Base-by-base conservation (phyloP, 108 stramenopile genomes). In the Nitzschia sp. region DNA sequence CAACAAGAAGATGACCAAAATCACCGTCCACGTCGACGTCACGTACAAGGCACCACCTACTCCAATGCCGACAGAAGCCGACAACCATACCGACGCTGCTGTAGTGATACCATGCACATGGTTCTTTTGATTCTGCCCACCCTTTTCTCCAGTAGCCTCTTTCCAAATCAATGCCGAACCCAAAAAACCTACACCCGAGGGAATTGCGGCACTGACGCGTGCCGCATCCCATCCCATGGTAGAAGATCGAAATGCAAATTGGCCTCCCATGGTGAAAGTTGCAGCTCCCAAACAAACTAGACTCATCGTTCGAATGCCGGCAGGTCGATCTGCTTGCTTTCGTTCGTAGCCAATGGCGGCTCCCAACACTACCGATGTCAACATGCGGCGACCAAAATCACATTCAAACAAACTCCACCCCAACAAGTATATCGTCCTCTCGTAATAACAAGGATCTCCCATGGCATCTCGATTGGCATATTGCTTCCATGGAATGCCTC, bases 341-440 rank as follows among this genome's bases (percentile, higher is more conserved):
- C 95, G 60, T 76, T 96, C 92, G 76, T 79, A 91, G 0, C 90
- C 76, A 58, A 79, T 72, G 11, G 67, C 56, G 6, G 60, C 75
- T 19, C 75, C 75, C 25, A 76, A 44, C 10, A 77, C 25, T 11
- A 72, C 61, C 0, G 65, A 46, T 19, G 70, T 66, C 11, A 78
- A 25, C 67, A 80, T 69, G n/a, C 83, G 38, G 5, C 29, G 29
- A 3, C 29, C 29, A 34, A 34, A 34, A 5, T 34, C 29, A 34
- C 29, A 34, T 34, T 34, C 29, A 34, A 34, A 34, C 29, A 34
- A 34, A 34, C 29, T 34, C 29, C 29, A 34, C 29, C 29, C 29
- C 29, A 34, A 34, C 29, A 34, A 34, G 29, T 34, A 34, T 34
- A 34, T 34, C 29, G 29, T 34, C 5, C 29, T 34, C 29, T 34